Base-by-base conservation (phyloP, 106 monocot genomes). In the Phalaenopsis aphrodite region DNA sequence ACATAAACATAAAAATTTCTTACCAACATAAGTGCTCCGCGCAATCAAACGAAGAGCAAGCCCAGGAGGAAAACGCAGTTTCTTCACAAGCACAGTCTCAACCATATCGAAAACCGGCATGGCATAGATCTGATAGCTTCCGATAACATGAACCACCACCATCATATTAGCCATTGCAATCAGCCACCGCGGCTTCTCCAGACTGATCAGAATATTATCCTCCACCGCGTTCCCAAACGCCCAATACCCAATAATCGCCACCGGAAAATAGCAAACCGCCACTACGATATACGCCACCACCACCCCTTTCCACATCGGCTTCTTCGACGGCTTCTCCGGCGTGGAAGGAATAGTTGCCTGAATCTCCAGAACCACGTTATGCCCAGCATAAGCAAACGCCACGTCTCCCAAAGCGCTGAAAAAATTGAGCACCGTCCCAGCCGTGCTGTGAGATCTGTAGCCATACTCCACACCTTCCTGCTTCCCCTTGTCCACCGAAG, bases 361-460 rank as follows among this genome's bases (percentile, higher is more conserved):
- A 64, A 90, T 90, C 66, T 90, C 90, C n/a, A 90, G 47, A 12
- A 85, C 87, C 19, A 90, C 90, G 17, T 83, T 87, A 65, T 90
- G 90, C 1, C 90, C 90, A 0, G 91, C 91, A 17, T 88, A 91
- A 1, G 91, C 88, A 43, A 91, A 91, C 0, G 91, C 88, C 3
- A 91, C 88, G 17, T 43, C 71, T 5, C 91, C 91, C 0, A 91
- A 61, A 16, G 91, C 91, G 16, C 45, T 81, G 56, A 91, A 73
- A 79, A 91, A 88, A 64, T 42, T 43, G 37, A 91, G 79, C 7
- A 81, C 76, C 5, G 77, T 86, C 3, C 91, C 91, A 5, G 78
- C 57, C 0, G 82, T 41, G 56, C 42, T 82, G 1, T 79, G 21
- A 10, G 84, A 42, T 56, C 76, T 84, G 77, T 83, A 83, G 0